Evolutionary conservation across 352 stramenopile species (phyloP), one percentile per base, ranked within the genome.

Genomic region (Globisporangium cystogenes): DNA sequence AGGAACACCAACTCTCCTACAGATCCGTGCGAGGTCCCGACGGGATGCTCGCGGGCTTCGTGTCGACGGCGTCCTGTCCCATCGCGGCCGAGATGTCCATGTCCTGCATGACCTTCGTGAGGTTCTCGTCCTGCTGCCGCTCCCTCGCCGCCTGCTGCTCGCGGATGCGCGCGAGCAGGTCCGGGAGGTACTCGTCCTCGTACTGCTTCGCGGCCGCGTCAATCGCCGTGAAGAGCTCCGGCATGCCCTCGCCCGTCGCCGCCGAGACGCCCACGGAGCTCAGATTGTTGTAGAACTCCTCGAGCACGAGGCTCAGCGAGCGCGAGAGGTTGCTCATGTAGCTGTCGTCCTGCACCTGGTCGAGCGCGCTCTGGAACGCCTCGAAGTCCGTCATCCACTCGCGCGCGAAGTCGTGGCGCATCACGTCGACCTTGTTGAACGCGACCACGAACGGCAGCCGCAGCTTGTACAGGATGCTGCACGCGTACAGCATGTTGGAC

Each of bases 301-400:
- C 78, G n/a, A 93, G 65, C 27, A 90, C 89, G 7, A 97, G 71
- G 53, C 82, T 91, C 8, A 97, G 68, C 48, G 90, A 97, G 40
- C 90, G 80, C 21, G 88, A 98, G 31, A 98, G 75, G 36, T 79
- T 95, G 52, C 82, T 73, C 78, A 97, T 96, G 74, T 98, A 98
- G 51, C 75, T 92, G 50, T 97, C 86, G 52, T 96, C 89, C 54
- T 88, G 77, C 40, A 75, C 72, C 20, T 90, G 62, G 62, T 99
- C 96, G 52, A 99, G 67, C 33, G 96, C 96, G 37, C 96, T 88
- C 72, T 99, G 96, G 70, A 99, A 99, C 16, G 75, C 79, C 67
- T 99, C 96, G 74, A 99, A 99, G 76, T 99, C 96, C 36, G 85
- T 90, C 97, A 99, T 99, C 97, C 97, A 99, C 68, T 98, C 91